A percentile compares a stretch with the other conserved stretches of the same genome.
Conservation (phyloP, 2,329 filamentous ascomycete genomes). For the Penicillium corylophilum region DNA sequence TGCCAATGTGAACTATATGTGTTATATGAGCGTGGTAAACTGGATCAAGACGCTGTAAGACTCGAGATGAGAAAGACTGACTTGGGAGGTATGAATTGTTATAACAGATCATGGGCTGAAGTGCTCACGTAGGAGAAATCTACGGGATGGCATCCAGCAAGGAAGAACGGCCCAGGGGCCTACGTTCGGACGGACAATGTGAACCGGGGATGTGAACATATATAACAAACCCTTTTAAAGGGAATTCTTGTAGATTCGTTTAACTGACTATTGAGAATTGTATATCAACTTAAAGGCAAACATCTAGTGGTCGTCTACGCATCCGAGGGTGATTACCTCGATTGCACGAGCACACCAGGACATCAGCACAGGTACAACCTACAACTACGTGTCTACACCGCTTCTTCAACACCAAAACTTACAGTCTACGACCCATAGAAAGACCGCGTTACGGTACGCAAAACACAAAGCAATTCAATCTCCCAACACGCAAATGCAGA, state of each 20-base stretch:
- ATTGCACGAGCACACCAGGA: neutral
- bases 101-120: too few relatives aligned
- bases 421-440: neutral
- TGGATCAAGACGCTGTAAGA: neutral
- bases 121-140: too few relatives aligned
- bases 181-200: neutral
- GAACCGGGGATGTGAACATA: neutral
- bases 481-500: slow-evolving; percentile 10
- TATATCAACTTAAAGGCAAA: neutral
- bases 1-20: neutral
- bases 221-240: neutral
- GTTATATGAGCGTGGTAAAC: neutral
- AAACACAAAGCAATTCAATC: slow-evolving; percentile 2
- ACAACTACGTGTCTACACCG: neutral
- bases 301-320: neutral
- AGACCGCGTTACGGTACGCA: neutral
- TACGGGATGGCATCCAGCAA: too few relatives aligned
- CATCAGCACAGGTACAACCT: neutral
- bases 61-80: neutral
- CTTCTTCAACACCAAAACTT: neutral
- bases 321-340: neutral
- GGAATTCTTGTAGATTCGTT: neutral
- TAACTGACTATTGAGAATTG: neutral
- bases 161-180: too few relatives aligned
- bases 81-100: too few relatives aligned